phyloP scores from a whole-genome alignment of 2,329 filamentous ascomycete genomes.

The Cladorrhinum sp. region DNA sequence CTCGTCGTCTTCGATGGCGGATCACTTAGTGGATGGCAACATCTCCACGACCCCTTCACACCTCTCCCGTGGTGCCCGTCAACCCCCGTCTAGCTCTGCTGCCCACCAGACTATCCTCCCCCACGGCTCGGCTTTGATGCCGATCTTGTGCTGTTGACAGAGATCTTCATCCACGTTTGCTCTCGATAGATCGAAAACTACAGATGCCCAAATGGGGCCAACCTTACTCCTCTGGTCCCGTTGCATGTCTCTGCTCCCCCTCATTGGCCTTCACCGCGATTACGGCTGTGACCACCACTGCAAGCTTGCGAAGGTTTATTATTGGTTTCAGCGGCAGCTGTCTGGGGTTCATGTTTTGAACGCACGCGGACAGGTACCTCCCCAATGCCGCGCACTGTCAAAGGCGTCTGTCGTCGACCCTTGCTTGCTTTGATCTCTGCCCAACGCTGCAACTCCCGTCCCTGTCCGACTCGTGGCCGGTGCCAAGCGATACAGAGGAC shows the following conservation, averaged over 20 bases:
- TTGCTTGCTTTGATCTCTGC: not conserved
- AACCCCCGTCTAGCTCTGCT: not conserved
- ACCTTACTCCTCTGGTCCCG: not conserved
- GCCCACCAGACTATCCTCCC: not conserved
- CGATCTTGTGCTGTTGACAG: slow-evolving; percentile 6
- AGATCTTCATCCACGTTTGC: not conserved
- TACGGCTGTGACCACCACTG: not conserved
- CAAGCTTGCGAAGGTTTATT: slow-evolving; percentile 1
- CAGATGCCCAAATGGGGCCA: not conserved
- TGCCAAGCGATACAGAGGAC: not conserved
- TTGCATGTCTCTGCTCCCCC: slow-evolving; percentile 9
- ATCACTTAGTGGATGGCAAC: not conserved
- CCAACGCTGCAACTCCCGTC: no score
- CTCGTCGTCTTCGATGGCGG: not conserved
- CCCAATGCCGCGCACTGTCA: not conserved
- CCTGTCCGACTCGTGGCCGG: not conserved
- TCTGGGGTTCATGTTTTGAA: slow-evolving; percentile 8
- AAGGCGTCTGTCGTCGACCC: not conserved
- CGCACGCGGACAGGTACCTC: not conserved
- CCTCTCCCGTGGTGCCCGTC: not conserved
- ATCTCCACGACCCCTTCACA: not conserved
- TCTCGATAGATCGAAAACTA: slow-evolving; percentile 5
- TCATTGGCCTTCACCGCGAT: slow-evolving; percentile 11
- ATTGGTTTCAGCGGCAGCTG: slow-evolving; percentile 24
- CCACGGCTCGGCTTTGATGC: not conserved